These are phyloP conservation scores for Massarina eburnea DNA, from an alignment of 2,329 filamentous ascomycete species.

Conservation along the genomic window DNA sequence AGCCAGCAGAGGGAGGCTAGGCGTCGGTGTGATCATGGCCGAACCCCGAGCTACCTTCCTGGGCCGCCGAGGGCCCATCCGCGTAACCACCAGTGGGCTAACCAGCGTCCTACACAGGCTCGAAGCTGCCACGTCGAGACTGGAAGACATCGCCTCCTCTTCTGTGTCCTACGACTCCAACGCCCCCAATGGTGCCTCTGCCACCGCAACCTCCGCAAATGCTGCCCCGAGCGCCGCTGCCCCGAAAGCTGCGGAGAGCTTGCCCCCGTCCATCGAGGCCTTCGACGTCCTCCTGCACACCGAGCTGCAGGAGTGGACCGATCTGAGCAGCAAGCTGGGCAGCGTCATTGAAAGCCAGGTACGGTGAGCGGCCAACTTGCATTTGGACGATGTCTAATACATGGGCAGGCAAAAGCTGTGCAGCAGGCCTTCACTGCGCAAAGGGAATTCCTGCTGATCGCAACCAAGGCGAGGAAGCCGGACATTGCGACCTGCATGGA, in stretches of 20 bases:
- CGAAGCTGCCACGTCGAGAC: constrained; percentile 91
- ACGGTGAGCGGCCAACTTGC: constrained; percentile 20
- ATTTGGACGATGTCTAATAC: not conserved
- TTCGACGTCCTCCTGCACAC: constrained; percentile 78
- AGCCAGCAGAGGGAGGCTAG: not conserved
- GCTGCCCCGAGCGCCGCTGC: constrained; percentile 20
- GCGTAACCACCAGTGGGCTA: constrained; percentile 46
- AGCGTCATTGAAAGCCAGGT: constrained; percentile 80
- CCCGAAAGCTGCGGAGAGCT: constrained; percentile 44
- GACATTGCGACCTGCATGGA: constrained; percentile 72
- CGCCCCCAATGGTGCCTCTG: constrained; percentile 30
- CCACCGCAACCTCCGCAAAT: constrained; percentile 32
- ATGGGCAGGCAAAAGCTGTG: constrained; percentile 55
- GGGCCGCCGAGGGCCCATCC: constrained; percentile 22
- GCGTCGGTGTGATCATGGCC: constrained; percentile 14
- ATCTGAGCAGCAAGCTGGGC: constrained; percentile 75
- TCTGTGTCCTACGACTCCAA: constrained; percentile 56
- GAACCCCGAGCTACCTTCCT: constrained; percentile 12
- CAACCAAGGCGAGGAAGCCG: constrained; percentile 90
- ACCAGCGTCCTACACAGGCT: constrained; percentile 66
- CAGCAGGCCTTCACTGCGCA: constrained; percentile 76
- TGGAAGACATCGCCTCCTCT: constrained; percentile 95
- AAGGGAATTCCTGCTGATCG: constrained; percentile 82
- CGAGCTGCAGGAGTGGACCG: constrained; percentile 76
- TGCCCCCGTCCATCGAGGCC: constrained; percentile 72